phyloP scores from a whole-genome alignment of 116 monocot species.

The Dioscorea cayenensis region DNA sequence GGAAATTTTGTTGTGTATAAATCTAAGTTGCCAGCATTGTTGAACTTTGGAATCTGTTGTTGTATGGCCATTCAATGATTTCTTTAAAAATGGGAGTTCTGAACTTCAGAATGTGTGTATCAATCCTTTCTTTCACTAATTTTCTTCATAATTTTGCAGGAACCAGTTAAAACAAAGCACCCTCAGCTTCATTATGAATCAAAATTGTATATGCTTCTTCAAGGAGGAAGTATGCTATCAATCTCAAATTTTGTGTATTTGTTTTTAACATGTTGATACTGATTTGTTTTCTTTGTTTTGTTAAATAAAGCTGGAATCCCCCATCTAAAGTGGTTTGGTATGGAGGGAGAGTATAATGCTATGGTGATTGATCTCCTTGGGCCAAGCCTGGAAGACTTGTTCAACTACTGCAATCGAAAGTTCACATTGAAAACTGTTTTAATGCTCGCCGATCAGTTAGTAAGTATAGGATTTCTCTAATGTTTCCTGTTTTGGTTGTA shows the following conservation, averaged over 20 bases:
- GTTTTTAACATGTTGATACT: not conserved
- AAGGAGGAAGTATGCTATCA: conserved; percentile 35
- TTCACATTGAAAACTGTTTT: conserved; percentile 43
- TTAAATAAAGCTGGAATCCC: conserved; percentile 34
- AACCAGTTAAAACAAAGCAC: conserved; percentile 39
- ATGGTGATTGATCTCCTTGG: conserved; percentile 59
- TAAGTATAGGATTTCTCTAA: conserved; percentile 1
- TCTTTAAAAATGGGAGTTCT: not conserved
- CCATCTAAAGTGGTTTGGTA: conserved; percentile 44
- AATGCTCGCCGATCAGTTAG: conserved; percentile 48
- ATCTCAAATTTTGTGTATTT: not conserved
- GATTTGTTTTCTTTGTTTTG: not conserved
- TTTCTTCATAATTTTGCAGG: conserved; percentile 7
- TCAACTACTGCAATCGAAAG: conserved; percentile 48
- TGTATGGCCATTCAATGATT: too few species aligned
- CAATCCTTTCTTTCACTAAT: not conserved
- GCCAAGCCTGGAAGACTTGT: conserved; percentile 46
- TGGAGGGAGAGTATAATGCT: conserved; percentile 45
- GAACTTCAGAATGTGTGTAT: not conserved
- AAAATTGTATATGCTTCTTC: conserved; percentile 48
- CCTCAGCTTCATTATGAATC: conserved; percentile 48
- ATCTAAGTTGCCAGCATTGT: too few species aligned
- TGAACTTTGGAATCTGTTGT: too few species aligned
- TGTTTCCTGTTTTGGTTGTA: not conserved
- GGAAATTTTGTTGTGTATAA: too few species aligned